These are phyloP conservation scores for Alternaria viburni DNA, from an alignment of 2,329 filamentous ascomycete species.

Conservation along the genomic window DNA sequence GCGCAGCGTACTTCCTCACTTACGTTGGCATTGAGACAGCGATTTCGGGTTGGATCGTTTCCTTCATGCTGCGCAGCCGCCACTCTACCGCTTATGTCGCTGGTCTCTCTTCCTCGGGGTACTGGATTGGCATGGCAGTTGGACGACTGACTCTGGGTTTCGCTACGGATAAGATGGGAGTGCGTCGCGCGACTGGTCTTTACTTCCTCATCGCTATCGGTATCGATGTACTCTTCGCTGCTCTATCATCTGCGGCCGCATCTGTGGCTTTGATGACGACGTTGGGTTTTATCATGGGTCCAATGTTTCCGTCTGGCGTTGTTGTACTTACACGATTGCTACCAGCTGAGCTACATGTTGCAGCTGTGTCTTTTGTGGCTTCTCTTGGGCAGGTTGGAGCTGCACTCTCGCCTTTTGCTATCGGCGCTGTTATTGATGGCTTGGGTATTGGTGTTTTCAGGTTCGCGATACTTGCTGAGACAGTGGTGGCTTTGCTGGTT, in stretches of 20 bases:
- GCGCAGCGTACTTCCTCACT: constrained; percentile 52
- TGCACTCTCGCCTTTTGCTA: constrained; percentile 52
- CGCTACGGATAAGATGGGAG: constrained; percentile 36
- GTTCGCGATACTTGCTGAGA: constrained; percentile 35
- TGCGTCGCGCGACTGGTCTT: constrained; percentile 29
- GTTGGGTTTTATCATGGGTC: constrained; percentile 51
- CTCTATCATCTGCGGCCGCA: constrained; percentile 19
- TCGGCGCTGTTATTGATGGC: constrained; percentile 51
- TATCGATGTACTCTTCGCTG: constrained; percentile 30
- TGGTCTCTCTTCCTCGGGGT: constrained; percentile 52
- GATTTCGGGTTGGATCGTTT: constrained; percentile 56
- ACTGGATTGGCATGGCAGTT: constrained; percentile 54
- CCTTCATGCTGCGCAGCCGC: constrained; percentile 54
- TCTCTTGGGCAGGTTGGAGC: constrained; percentile 55
- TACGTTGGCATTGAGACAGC: constrained; percentile 55
- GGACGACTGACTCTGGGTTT: constrained; percentile 44
- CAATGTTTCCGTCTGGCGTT: constrained; percentile 53
- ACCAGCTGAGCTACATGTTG: constrained; percentile 51
- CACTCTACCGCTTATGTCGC: constrained; percentile 46
- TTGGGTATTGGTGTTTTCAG: constrained; percentile 50
- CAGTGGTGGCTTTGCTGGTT: constrained; percentile 24
- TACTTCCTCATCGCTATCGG: constrained; percentile 32
- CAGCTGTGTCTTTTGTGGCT: constrained; percentile 54
- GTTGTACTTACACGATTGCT: constrained; percentile 48
- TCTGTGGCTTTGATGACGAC: constrained; percentile 42